Evolutionary conservation across 176 grass and related monocot species (phyloP).

Genomic region (Musa acuminata): DNA sequence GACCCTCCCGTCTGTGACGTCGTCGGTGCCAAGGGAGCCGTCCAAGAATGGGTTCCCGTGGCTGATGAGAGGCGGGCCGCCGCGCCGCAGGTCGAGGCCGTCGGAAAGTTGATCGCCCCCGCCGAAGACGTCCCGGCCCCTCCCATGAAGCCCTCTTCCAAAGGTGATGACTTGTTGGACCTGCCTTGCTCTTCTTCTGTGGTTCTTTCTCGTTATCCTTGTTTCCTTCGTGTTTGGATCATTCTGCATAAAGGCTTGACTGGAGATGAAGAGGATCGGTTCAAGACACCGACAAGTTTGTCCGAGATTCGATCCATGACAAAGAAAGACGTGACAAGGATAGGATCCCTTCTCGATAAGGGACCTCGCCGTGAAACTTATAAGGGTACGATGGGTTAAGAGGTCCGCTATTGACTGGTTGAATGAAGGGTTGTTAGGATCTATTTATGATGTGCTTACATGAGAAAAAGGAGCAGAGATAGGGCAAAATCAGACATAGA

Average conservation of each 20-base stretch:
- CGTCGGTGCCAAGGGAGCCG: slow-evolving; percentile 8
- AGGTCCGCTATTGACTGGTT: not conserved
- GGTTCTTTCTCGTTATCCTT: not conserved
- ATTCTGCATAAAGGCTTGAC: not conserved
- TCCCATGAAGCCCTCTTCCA: slow-evolving; percentile 59
- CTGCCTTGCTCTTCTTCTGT: slow-evolving; percentile 1
- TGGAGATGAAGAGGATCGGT: too few species aligned
- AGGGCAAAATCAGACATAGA: not conserved
- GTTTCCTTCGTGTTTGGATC: too few species aligned
- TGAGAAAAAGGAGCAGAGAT: not conserved
- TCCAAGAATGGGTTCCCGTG: slow-evolving; percentile 34
- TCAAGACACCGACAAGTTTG: not conserved
- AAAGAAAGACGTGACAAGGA: not conserved
- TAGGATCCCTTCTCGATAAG: not conserved
- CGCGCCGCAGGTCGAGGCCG: slow-evolving; percentile 16
- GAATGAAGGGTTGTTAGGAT: not conserved
- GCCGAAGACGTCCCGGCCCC: slow-evolving; percentile 48
- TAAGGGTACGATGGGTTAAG: not conserved
- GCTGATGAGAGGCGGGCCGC: slow-evolving; percentile 18
- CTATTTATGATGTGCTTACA: not conserved
- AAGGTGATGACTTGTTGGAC: slow-evolving; percentile 39
- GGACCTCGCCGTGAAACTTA: not conserved
- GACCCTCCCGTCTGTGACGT: slow-evolving; percentile 14
- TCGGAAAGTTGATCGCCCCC: slow-evolving; percentile 17
- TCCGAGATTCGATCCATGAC: not conserved